Evolutionary conservation across 805 yeast species (phyloP), one percentile per base, ranked within the genome.

Genomic region (Debaryomyces tyrocola): DNA sequence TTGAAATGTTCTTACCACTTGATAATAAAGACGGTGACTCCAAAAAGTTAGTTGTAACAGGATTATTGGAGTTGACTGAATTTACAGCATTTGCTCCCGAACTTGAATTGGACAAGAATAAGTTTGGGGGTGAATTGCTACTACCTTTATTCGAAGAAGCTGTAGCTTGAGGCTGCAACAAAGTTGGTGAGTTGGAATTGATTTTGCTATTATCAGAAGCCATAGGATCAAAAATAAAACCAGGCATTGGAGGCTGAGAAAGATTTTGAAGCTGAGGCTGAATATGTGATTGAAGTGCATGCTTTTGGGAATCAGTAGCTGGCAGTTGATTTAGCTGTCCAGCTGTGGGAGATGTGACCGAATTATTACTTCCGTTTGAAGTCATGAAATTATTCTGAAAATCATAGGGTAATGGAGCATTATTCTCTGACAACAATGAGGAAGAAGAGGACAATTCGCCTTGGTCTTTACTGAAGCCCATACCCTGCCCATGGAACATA

Each of bases 71-170:
- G 15, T 42, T 6, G 3, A 33, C 29, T 12, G 48, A 44, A 27
- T 10, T 12, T 15, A 38, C 7, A n/a, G 35, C 17, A 14, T 12
- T 18, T 24, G 31, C 10, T 2, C 41, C 42, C 14, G 33, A 15
- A 17, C 34, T 42, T 5, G 50, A 39, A 3, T 47, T 51, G 4
- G 52, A 46, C 27, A 59, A 49, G 27, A 57, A 53, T 48, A 60
- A 52, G 46, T 55, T 58, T 33, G 64, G 63, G 10, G 67, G 65
- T 11, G 65, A 59, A 43, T 43, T 49, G 33, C 51, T 58, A 33
- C 41, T 45, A 7, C 54, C 45, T 6, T 47, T 45, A 37, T 4
- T 14, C 11, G 34, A 37, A 3, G 20, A 6, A 2, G 38, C 20
- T 21, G 49, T 43, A 42, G 46, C 48, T 24, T 43, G 48, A 14